Conservation (phyloP, 768 basidiomycete species). For the Nidularia pulvinata region DNA sequence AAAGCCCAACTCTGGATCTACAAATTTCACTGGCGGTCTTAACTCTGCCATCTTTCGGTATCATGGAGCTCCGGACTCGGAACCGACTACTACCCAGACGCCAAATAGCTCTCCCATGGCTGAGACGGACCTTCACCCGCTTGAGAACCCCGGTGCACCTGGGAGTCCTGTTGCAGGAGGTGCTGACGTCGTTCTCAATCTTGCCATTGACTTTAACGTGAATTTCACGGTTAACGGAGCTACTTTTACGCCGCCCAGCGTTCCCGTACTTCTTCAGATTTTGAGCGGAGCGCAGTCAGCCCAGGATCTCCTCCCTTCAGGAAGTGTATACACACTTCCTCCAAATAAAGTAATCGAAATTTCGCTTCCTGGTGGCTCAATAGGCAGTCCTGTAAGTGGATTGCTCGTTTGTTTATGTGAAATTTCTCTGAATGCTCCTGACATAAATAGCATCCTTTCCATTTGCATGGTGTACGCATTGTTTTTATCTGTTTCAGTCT, state of each 20-base stretch:
- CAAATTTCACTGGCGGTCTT: slow-evolving; percentile 22
- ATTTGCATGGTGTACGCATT: slow-evolving; percentile 31
- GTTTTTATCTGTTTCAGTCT: not conserved
- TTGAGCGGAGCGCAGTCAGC: slow-evolving; percentile 34
- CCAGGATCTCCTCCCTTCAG: slow-evolving; percentile 20
- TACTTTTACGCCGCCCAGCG: slow-evolving; percentile 24
- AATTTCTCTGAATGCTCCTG: slow-evolving; percentile 24
- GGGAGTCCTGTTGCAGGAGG: slow-evolving; percentile 23
- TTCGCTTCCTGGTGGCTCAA: slow-evolving; percentile 23
- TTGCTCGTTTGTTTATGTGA: not conserved
- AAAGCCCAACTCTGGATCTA: slow-evolving; percentile 18
- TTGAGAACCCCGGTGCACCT: slow-evolving; percentile 16
- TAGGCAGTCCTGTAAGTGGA: slow-evolving; percentile 12
- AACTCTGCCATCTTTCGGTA: slow-evolving; percentile 45
- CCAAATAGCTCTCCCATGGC: slow-evolving; percentile 14
- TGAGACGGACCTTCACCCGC: slow-evolving; percentile 21
- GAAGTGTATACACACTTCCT: slow-evolving; percentile 31
- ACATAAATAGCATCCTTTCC: slow-evolving; percentile 27
- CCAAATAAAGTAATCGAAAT: no score
- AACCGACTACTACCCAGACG: slow-evolving; percentile 22
- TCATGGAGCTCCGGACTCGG: slow-evolving; percentile 18
- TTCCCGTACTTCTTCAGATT: no score
- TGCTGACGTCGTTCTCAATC: slow-evolving; percentile 21
- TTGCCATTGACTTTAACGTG: slow-evolving; percentile 8
- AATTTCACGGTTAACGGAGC: slow-evolving; percentile 27